phyloP scores from a whole-genome alignment of 2,329 filamentous ascomycete species.

The Pleomassaria siparia region DNA sequence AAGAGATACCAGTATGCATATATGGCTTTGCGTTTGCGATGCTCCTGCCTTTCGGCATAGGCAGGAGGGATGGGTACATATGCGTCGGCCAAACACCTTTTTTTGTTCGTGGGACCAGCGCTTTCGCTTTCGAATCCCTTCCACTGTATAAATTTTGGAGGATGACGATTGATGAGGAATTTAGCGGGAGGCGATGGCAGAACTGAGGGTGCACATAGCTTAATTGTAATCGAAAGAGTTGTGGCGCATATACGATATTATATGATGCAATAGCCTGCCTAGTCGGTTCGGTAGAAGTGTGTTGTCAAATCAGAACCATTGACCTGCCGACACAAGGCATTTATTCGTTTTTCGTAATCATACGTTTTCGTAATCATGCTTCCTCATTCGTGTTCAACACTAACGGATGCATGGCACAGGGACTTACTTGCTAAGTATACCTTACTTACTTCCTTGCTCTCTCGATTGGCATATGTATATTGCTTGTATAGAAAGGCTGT shows the following conservation, averaged over 20 bases:
- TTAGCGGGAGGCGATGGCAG: neutral
- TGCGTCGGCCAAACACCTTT: neutral
- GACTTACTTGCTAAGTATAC: too few relatives aligned
- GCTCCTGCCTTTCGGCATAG: neutral
- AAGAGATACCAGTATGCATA: constrained; percentile 3
- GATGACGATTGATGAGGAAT: neutral
- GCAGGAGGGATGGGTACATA: constrained; percentile 1
- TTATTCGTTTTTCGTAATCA: too few relatives aligned
- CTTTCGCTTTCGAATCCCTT: neutral
- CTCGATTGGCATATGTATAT: too few relatives aligned
- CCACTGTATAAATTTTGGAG: neutral
- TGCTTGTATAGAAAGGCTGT: too few relatives aligned
- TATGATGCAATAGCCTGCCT: too few relatives aligned
- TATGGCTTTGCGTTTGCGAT: neutral
- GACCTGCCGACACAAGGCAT: too few relatives aligned
- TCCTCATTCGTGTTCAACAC: too few relatives aligned
- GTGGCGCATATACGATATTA: neutral
- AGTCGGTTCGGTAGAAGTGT: too few relatives aligned
- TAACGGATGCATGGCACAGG: too few relatives aligned
- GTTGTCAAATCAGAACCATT: too few relatives aligned
- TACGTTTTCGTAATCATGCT: too few relatives aligned
- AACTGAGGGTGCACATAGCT: neutral
- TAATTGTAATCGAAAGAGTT: constrained; percentile 3
- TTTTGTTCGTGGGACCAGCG: neutral
- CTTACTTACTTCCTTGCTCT: too few relatives aligned